phyloP scores from a whole-genome alignment of 2,329 filamentous ascomycete species.

The Cladosporium sp. region DNA sequence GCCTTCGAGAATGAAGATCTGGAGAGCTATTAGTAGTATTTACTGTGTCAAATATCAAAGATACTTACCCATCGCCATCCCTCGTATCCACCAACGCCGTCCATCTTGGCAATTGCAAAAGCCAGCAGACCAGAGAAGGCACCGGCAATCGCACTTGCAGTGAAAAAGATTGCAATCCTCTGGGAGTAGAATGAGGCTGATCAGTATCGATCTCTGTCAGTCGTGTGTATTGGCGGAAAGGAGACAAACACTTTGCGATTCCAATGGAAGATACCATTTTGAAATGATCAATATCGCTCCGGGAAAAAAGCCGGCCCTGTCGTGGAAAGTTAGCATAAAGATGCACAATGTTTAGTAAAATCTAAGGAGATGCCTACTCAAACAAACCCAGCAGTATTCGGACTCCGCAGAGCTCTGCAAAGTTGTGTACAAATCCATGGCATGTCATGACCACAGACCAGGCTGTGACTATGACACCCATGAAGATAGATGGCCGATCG shows the following conservation, averaged over 20 bases:
- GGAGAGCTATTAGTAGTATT: neutral
- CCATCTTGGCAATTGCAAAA: conserved; percentile 42
- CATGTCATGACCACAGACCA: conserved; percentile 31
- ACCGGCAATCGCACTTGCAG: conserved; percentile 40
- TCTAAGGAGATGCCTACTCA: conserved; percentile 17
- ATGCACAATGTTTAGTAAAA: neutral
- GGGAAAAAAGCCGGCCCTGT: conserved; percentile 56
- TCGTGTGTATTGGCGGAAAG: too few relatives aligned
- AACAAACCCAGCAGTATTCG: conserved; percentile 37
- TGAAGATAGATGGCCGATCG: conserved; percentile 39
- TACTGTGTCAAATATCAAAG: neutral
- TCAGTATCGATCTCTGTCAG: conserved; percentile 24
- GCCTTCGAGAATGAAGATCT: conserved; percentile 20
- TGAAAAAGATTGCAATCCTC: conserved; percentile 25
- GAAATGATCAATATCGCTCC: conserved; percentile 23
- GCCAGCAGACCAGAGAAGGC: conserved; percentile 49
- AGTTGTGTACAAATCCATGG: conserved; percentile 48
- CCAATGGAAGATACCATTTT: conserved; percentile 32
- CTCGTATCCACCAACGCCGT: conserved; percentile 30
- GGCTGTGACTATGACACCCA: conserved; percentile 31
- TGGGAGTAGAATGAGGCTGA: conserved; percentile 40
- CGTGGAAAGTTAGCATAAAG: conserved; percentile 38
- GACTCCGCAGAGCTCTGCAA: conserved; percentile 24
- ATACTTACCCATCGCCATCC: conserved; percentile 35
- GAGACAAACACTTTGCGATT: conserved; percentile 22